A percentile compares a stretch with the other conserved stretches of the same genome.
phyloP scores from a whole-genome alignment of 257 asterid species.

The Gentiana macrophylla region DNA sequence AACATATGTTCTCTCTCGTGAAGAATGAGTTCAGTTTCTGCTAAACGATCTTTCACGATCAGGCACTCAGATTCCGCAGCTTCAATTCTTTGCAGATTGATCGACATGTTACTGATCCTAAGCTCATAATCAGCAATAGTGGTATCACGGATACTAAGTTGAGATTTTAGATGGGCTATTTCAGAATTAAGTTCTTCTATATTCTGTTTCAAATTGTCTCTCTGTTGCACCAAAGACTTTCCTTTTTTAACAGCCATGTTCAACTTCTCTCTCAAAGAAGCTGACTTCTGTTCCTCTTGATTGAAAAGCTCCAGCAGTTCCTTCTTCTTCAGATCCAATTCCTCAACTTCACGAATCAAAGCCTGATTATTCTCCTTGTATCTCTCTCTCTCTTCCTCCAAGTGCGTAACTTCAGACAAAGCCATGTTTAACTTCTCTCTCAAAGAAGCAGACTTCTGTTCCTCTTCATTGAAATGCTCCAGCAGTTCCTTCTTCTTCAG shows the following conservation, averaged over 20 bases:
- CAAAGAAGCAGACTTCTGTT: conserved; percentile 62
- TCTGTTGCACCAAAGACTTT: conserved; percentile 80
- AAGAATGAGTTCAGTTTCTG: conserved; percentile 37
- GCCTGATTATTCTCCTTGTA: conserved; percentile 2
- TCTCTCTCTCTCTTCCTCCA: conserved; percentile 68
- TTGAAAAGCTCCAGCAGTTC: conserved; percentile 59
- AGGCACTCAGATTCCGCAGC: conserved; percentile 55
- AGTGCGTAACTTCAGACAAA: conserved; percentile 31
- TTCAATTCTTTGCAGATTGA: conserved; percentile 45
- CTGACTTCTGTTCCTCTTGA: conserved; percentile 72
- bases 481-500: conserved; percentile 49
- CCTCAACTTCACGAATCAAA: conserved; percentile 29
- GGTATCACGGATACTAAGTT: conserved; percentile 32
- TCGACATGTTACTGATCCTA: conserved; percentile 37
- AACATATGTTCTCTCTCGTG: conserved; percentile 53
- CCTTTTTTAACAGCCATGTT: conserved; percentile 91
- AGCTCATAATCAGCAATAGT: conserved; percentile 47
- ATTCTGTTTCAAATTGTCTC: conserved; percentile 77
- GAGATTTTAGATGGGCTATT: conserved; percentile 48
- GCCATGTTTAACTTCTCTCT: conserved; percentile 88
- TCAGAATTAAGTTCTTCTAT: conserved; percentile 62
- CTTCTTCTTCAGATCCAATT: conserved; percentile 37
- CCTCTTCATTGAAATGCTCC: conserved; percentile 63
- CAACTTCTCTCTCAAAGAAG: conserved; percentile 81
- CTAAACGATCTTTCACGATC: conserved; percentile 47